phyloP scores from a whole-genome alignment of 164 flowering plant species.

The Macadamia tetraphylla region DNA sequence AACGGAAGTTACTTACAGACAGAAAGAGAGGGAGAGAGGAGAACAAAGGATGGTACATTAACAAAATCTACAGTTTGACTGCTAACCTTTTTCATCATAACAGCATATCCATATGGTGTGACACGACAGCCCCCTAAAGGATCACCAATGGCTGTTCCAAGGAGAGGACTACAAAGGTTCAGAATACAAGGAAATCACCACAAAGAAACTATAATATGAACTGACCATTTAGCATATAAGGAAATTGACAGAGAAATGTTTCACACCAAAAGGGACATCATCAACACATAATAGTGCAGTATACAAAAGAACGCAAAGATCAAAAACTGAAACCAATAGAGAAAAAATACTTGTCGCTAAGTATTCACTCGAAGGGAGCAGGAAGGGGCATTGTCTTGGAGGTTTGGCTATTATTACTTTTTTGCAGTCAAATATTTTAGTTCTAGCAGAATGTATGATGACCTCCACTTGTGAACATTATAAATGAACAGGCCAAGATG shows the following conservation, averaged over 20 bases:
- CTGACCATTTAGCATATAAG: background rate
- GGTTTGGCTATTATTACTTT: too few relatives aligned
- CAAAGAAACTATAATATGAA: background rate
- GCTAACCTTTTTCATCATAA: slow-evolving; percentile 82
- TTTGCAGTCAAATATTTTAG: too few relatives aligned
- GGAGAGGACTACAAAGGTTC: slow-evolving; percentile 1
- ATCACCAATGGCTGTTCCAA: slow-evolving; percentile 71
- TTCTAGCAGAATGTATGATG: too few relatives aligned
- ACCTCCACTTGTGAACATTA: too few relatives aligned
- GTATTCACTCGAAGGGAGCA: too few relatives aligned
- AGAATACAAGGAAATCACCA: background rate
- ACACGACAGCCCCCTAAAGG: slow-evolving; percentile 94
- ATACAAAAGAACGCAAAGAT: background rate
- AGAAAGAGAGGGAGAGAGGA: background rate
- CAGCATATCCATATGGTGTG: slow-evolving; percentile 82
- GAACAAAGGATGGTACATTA: background rate
- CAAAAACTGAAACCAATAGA: too few relatives aligned
- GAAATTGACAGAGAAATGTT: background rate
- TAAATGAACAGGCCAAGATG: background rate
- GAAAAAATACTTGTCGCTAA: too few relatives aligned
- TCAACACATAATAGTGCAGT: background rate
- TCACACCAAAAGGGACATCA: background rate
- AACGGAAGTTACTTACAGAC: too few relatives aligned
- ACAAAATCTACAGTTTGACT: background rate
- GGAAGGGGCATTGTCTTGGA: too few relatives aligned